Evolutionary conservation across 768 basidiomycete genomes (phyloP).

Genomic region (Rhizopogon rudus): DNA sequence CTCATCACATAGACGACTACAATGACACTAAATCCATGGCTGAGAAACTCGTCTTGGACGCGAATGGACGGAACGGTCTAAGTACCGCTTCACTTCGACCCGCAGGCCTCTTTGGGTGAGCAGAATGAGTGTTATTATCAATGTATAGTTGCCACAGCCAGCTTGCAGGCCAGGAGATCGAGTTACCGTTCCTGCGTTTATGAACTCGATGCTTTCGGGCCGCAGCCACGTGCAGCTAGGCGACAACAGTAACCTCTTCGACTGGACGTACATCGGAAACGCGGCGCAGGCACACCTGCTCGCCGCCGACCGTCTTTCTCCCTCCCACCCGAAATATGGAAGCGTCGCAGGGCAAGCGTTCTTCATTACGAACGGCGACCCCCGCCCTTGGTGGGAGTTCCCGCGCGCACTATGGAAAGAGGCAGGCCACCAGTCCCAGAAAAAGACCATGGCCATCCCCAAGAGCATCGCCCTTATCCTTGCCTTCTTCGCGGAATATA

Average conservation of each 20-base stretch:
- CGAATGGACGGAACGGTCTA: constrained; percentile 43
- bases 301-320: constrained; percentile 40
- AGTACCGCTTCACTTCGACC: constrained; percentile 45
- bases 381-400: constrained; percentile 51
- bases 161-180: constrained; percentile 37
- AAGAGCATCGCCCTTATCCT: neutral
- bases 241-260: constrained; percentile 44
- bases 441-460: neutral
- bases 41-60: constrained; percentile 45
- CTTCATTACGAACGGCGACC: constrained; percentile 57
- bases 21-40: constrained; percentile 49
- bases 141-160: neutral
- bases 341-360: constrained; percentile 49
- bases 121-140: neutral
- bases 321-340: constrained; percentile 28
- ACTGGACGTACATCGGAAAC: constrained; percentile 56
- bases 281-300: constrained; percentile 53
- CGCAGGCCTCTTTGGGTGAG: constrained; percentile 53
- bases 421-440: neutral
- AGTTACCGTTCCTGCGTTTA: constrained; percentile 33
- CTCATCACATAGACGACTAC: constrained; percentile 40
- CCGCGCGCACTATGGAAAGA: constrained; percentile 37
- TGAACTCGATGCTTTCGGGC: constrained; percentile 32
- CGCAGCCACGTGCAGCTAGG: constrained; percentile 48
- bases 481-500: neutral